These are phyloP conservation scores for Sporisorium sorghi DNA, from an alignment of 1,284 basidiomycete species.

Conservation along the genomic window DNA sequence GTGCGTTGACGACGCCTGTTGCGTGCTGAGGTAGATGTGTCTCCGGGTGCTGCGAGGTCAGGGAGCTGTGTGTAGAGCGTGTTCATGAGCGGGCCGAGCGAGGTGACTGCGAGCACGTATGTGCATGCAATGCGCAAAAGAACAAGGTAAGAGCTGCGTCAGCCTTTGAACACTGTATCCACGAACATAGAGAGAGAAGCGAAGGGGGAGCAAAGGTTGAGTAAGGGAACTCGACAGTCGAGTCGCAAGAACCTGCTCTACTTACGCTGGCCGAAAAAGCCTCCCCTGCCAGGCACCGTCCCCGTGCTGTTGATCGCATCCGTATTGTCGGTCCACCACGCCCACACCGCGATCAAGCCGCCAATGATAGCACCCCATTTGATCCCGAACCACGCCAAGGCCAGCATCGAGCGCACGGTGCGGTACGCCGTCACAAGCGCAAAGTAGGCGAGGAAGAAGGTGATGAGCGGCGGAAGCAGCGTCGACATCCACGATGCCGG, in stretches of 20 bases:
- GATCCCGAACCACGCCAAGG: conserved; percentile 54
- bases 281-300: conserved; percentile 20
- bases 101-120: conserved; percentile 21
- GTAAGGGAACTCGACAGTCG: conserved; percentile 1
- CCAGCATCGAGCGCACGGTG: conserved; percentile 46
- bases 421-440: conserved; percentile 56
- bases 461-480: conserved; percentile 54
- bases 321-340: conserved; percentile 54
- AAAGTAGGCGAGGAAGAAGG: conserved; percentile 57
- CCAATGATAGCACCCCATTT: conserved; percentile 61
- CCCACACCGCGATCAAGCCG: conserved; percentile 52
- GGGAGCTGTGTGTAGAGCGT: conserved; percentile 45
- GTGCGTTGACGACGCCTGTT: conserved; percentile 13
- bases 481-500: conserved; percentile 56
- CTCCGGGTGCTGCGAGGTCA: conserved; percentile 10
- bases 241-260: neutral
- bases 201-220: neutral
- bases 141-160: conserved; percentile 9
- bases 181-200: neutral
- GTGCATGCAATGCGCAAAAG: neutral
- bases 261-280: conserved; percentile 44
- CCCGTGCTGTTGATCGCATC: conserved; percentile 49
- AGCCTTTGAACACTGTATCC: conserved; percentile 35
- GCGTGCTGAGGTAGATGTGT: conserved; percentile 7
- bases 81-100: conserved; percentile 38